Evolutionary conservation across 2,329 filamentous ascomycete species (phyloP), one percentile per base, ranked within the genome.

Genomic region (Penicillium sp.): DNA sequence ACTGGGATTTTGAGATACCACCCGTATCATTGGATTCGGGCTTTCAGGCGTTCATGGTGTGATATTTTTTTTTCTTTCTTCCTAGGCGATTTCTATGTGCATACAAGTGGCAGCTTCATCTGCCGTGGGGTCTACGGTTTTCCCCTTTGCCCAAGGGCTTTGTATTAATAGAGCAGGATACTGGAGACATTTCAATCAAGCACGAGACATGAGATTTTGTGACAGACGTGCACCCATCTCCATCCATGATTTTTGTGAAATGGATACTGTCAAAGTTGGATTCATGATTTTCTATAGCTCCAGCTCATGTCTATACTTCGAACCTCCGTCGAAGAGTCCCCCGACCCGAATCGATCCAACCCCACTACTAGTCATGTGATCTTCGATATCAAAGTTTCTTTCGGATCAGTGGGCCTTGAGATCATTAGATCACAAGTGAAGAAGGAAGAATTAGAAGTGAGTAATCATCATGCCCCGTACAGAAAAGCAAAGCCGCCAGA

Each of bases 371-470:
- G 51, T 60, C 57, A 60, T 54, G 52, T 60, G 57, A 54, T 44
- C 44, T 6, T 11, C 38, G 48, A 55, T 59, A 59, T 52, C 55
- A 54, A 56, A 56, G 55, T 59, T 58, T 59, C 57, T 60, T 52
- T 50, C 46, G 53, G 49, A 42, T 53, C 37, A 42, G 39, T 48
- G 42, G 47, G 39, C 47, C 51, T 49, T 47, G 42, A 37, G 35
- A 41, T 42, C 25, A 18, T 18, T 39, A 47, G 46, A 52, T 43
- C 52, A 43, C 45, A 48, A 53, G 38, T 48, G 36, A 34, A 27
- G 39, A 45, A 37, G 43, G 43, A 50, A 28, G 33, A 39, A 52
- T 47, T 9, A 50, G 43, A 58, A 53, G 56, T 60, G 50, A 51
- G 57, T 32, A 48, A 18, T 28, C 29, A 24, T 24, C 41, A 18